Evolutionary conservation across 805 yeast species (phyloP).

Genomic region (Saturnispora sekii): DNA sequence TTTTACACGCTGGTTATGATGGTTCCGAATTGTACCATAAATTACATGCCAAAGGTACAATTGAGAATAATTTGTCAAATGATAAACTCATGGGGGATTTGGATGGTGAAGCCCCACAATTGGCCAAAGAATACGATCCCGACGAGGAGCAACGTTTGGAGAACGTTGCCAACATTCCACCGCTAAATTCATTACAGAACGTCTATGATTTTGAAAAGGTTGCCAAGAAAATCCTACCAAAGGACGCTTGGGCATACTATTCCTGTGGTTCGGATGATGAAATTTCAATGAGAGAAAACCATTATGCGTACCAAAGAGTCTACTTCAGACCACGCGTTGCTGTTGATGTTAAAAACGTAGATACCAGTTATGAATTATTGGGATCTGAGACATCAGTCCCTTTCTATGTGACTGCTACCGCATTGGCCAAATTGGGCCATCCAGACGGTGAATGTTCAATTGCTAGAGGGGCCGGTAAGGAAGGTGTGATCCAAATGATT

Average conservation of each 20-base stretch:
- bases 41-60: conserved; percentile 82
- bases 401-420: conserved; percentile 86
- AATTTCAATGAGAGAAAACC: conserved; percentile 82
- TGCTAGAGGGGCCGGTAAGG: conserved; percentile 71
- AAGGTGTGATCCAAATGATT: conserved; percentile 76
- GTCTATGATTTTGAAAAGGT: conserved; percentile 80
- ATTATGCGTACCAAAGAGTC: conserved; percentile 76
- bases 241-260: conserved; percentile 87
- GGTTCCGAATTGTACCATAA: conserved; percentile 71
- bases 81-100: conserved; percentile 52
- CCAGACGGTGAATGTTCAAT: conserved; percentile 87
- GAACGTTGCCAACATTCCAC: conserved; percentile 48
- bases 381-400: conserved; percentile 68
- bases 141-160: conserved; percentile 36
- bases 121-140: conserved; percentile 28
- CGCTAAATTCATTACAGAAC: conserved; percentile 60
- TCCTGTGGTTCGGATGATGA: conserved; percentile 92
- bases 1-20: conserved; percentile 41
- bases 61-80: conserved; percentile 49
- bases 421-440: conserved; percentile 84
- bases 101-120: conserved; percentile 28
- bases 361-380: conserved; percentile 60
- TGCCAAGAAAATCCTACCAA: conserved; percentile 69
- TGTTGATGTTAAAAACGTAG: conserved; percentile 71
- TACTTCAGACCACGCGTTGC: conserved; percentile 80